phyloP scores from a whole-genome alignment of 2,329 filamentous ascomycete species.

The Lachnellula cervina region DNA sequence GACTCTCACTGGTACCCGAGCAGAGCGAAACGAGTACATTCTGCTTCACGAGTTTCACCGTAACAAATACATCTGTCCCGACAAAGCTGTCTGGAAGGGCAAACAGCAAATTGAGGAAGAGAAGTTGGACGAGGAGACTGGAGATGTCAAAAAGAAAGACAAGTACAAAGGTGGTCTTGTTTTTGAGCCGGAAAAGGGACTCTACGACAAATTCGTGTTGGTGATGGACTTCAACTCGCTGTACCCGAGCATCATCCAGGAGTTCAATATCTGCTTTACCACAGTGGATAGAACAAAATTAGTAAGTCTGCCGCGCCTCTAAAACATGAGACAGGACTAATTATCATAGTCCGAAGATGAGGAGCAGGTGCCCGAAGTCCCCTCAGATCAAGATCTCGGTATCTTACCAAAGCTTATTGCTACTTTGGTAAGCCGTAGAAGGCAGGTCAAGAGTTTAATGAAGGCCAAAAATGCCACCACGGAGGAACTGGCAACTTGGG shows the following conservation, averaged over 20 bases:
- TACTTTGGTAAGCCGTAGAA: slow-evolving; percentile 81
- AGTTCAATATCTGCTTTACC: slow-evolving; percentile 99
- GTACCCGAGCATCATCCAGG: slow-evolving; percentile 99
- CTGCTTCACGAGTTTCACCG: slow-evolving; percentile 91
- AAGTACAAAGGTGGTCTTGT: slow-evolving; percentile 99
- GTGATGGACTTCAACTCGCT: slow-evolving; percentile 99
- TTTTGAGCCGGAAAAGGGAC: slow-evolving; percentile 93
- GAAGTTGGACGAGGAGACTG: slow-evolving; percentile 61
- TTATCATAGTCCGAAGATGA: slow-evolving; percentile 63
- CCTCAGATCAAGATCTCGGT: slow-evolving; percentile 70
- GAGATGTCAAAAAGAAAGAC: slow-evolving; percentile 91
- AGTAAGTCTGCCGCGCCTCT: slow-evolving; percentile 44
- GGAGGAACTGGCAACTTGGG: slow-evolving; percentile 89
- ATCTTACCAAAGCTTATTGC: slow-evolving; percentile 88
- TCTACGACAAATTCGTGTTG: slow-evolving; percentile 96
- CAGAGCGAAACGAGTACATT: slow-evolving; percentile 99
- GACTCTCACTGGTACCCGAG: slow-evolving; percentile 89
- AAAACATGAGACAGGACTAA: slow-evolving; percentile 10
- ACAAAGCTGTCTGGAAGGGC: slow-evolving; percentile 80
- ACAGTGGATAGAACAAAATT: slow-evolving; percentile 76
- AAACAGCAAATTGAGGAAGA: slow-evolving; percentile 71
- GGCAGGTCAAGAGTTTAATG: slow-evolving; percentile 95
- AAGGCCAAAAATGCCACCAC: slow-evolving; percentile 82
- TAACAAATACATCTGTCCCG: slow-evolving; percentile 96
- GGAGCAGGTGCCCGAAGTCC: slow-evolving; percentile 84